A percentile compares a stretch with the other conserved stretches of the same genome.
These are phyloP conservation scores for Thermoascus crustaceus DNA, from an alignment of 2,329 filamentous ascomycete genomes.

Conservation along the genomic window DNA sequence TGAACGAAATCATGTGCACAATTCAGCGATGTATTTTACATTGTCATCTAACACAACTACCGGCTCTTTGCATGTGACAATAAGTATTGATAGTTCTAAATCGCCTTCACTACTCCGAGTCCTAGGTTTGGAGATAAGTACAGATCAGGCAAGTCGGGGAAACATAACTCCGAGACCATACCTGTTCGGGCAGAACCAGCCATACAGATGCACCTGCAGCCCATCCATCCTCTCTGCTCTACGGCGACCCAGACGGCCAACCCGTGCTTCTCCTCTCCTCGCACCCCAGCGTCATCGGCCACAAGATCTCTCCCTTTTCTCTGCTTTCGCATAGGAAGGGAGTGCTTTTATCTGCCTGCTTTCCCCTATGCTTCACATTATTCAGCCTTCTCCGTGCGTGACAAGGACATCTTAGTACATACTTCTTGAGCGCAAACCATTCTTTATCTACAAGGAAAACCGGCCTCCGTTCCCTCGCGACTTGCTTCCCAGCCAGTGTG, in stretches of 20 bases:
- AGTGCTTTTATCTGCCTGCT: not conserved
- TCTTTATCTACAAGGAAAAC: not conserved
- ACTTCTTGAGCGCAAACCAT: not conserved
- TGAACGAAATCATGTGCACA: too few species aligned
- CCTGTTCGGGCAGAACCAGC: not conserved
- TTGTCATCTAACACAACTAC: too few species aligned
- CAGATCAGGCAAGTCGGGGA: too few species aligned
- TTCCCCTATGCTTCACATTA: not conserved
- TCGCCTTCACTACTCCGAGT: too few species aligned
- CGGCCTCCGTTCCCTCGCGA: not conserved
- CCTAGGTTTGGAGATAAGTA: too few species aligned
- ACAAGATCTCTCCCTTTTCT: not conserved
- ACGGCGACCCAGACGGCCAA: not conserved
- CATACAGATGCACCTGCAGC: not conserved
- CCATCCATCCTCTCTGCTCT: not conserved
- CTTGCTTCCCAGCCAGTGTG: slow-evolving; percentile 3
- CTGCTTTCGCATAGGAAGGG: not conserved
- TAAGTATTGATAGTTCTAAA: too few species aligned
- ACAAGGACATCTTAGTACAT: not conserved
- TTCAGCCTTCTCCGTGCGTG: not conserved
- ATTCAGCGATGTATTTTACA: too few species aligned
- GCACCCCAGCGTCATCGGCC: slow-evolving; percentile 1
- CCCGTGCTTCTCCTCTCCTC: not conserved
- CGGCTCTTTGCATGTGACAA: too few species aligned
- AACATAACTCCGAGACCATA: not conserved